Percentiles rank a stretch among this genome's conserved stretches.
Conservation (phyloP, 805 yeast species). For the Cyberlindnera galapagoensis region DNA sequence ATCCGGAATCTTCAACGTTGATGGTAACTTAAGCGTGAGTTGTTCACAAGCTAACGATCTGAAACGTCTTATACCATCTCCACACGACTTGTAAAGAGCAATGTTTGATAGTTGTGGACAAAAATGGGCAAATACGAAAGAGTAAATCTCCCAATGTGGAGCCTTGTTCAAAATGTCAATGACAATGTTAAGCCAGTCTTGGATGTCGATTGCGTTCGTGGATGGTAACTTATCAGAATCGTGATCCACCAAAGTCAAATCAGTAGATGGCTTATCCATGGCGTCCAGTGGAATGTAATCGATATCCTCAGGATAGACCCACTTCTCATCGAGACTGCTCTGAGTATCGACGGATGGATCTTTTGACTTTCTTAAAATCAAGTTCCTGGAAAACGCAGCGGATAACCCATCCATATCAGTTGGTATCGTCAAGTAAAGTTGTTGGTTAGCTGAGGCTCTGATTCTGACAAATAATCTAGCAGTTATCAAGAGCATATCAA, state of each 20-base stretch:
- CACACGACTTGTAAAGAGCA: constrained; percentile 38
- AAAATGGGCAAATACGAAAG: constrained; percentile 59
- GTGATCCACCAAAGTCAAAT: constrained; percentile 17
- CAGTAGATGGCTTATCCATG: constrained; percentile 34
- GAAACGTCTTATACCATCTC: constrained; percentile 34
- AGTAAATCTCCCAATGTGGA: constrained; percentile 65
- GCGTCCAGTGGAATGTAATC: constrained; percentile 40
- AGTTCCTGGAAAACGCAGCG: constrained; percentile 48
- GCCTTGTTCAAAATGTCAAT: constrained; percentile 43
- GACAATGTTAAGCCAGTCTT: constrained; percentile 46
- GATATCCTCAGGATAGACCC: constrained; percentile 59
- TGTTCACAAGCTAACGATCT: constrained; percentile 53
- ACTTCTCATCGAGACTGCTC: constrained; percentile 29
- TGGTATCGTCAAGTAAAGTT: constrained; percentile 45
- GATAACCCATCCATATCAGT: constrained; percentile 62
- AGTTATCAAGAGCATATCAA: constrained; percentile 37
- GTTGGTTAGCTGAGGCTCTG: constrained; percentile 39
- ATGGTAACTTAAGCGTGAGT: constrained; percentile 43
- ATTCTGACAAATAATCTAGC: constrained; percentile 49
- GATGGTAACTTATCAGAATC: constrained; percentile 17
- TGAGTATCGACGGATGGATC: constrained; percentile 13
- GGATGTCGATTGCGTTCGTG: constrained; percentile 33
- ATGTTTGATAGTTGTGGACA: constrained; percentile 64
- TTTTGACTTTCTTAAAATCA: constrained; percentile 21
- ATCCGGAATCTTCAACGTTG: constrained; percentile 33